Evolutionary conservation across 371 early-diverging fungal genomes (phyloP), one percentile per base, ranked within the genome.

Genomic region (Circinella minor): DNA sequence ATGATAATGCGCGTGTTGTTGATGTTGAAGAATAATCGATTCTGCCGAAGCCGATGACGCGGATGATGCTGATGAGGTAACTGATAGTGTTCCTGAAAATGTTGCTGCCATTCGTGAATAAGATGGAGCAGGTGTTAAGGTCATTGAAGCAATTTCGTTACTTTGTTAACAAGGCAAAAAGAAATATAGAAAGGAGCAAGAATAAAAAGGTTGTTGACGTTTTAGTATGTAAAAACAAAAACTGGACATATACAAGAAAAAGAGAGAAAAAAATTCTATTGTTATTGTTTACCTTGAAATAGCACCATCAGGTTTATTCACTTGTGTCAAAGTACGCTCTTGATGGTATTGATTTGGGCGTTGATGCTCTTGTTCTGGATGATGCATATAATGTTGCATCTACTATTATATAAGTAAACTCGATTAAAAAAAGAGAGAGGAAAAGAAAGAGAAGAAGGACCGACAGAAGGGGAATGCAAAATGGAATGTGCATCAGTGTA

Each of bases 271-370:
- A 57, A 57, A 18, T 3, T 10, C 2, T 51, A 51, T 17, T 5
- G 15, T 7, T 13, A 14, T 5, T 47, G 47, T 43, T 43, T 43
- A 43, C 43, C 51, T 51, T 7, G 57, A 18, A 17, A 57, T 57
- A 17, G 57, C 34, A 1, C 57, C 57, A 57, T 57, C 57, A 4
- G 57, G 57, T 57, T 57, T 57, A 57, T 57, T 57, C 27, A 57
- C 57, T 3, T 43, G 6, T 43, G 11, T 9, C 43, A 1, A 43
- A 43, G 9, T 51, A 51, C 15, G 51, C 15, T 51, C 43, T 51
- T n/a, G 51, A 17, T 51, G 51, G 9, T 47, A 15, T 51, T 51
- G 51, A 51, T 51, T n/a, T 51, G 51, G 51, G 51, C n/a, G 51
- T n/a, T n/a, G 51, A 14, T 57, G 6, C 4, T 57, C 8, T 8